These are phyloP conservation scores for Crithidia fasciculata DNA, from an alignment of 208 protist genomes.

Conservation along the genomic window DNA sequence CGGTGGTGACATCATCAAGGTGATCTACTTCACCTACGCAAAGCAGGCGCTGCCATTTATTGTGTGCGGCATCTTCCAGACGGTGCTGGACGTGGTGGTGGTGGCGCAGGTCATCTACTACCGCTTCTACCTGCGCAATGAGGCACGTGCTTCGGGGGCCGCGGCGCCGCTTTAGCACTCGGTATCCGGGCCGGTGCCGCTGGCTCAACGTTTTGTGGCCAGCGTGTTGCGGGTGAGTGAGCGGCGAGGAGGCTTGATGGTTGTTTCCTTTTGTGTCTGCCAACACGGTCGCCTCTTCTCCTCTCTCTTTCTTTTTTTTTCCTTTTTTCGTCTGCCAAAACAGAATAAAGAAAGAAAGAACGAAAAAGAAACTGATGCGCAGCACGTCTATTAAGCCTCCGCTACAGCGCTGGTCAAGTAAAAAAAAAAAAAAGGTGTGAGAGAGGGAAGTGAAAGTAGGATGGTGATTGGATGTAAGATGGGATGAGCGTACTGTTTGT, in stretches of 20 bases:
- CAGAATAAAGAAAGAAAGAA: no score
- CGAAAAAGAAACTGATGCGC: no score
- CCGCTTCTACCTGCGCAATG: slow-evolving; percentile 11
- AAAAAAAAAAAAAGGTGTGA: no score
- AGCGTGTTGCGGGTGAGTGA: no score
- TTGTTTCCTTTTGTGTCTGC: slow-evolving; percentile 8
- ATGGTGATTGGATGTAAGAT: no score
- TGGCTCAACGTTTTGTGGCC: no score
- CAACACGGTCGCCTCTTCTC: slow-evolving; percentile 8
- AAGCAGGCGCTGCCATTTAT: slow-evolving; percentile 74
- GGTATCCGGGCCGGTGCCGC: no score
- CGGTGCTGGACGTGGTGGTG: slow-evolving; percentile 65
- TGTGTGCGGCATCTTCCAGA: slow-evolving; percentile 68
- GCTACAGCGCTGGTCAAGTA: no score
- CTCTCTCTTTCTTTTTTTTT: slow-evolving; percentile 28
- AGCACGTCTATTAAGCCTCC: no score
- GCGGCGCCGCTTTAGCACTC: neutral
- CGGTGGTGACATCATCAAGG: slow-evolving; percentile 69
- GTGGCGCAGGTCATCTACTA: slow-evolving; percentile 68
- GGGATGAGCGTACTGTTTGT: no score
- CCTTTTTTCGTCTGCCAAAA: neutral
- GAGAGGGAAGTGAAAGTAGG: no score
- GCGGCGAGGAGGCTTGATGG: slow-evolving; percentile 1
- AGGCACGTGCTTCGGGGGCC: neutral
- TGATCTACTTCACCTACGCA: slow-evolving; percentile 69